Percentiles rank a stretch among this genome's conserved stretches.
Evolutionary conservation across 2,329 filamentous ascomycete genomes (phyloP).

Genomic region (Phaeoacremonium minimum): DNA sequence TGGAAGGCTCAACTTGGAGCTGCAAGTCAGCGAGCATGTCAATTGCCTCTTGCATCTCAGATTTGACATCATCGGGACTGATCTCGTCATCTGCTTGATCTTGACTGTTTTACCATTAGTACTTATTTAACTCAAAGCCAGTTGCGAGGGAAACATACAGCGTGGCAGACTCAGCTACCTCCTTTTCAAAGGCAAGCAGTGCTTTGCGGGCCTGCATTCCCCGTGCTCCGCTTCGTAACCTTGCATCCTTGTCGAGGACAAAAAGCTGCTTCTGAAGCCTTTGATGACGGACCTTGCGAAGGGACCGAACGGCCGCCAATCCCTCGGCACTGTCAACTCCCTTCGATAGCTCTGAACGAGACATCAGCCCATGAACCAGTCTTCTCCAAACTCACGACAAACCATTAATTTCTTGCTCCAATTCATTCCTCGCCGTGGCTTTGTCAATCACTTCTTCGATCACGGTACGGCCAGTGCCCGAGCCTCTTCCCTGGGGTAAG

Average conservation of each 20-base stretch:
- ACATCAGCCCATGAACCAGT: neutral
- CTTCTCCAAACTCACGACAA: constrained; percentile 11
- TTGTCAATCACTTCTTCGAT: constrained; percentile 65
- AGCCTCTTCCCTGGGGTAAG: constrained; percentile 1
- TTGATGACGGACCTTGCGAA: constrained; percentile 59
- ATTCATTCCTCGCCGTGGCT: constrained; percentile 49
- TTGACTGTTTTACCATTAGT: constrained; percentile 22
- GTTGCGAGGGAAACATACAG: constrained; percentile 33
- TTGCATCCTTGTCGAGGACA: constrained; percentile 68
- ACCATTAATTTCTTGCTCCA: constrained; percentile 60
- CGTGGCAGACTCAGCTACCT: constrained; percentile 51
- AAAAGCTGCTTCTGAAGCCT: constrained; percentile 61
- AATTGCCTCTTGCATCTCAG: constrained; percentile 64
- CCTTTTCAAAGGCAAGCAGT: constrained; percentile 64
- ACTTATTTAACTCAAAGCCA: neutral
- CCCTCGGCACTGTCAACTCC: constrained; percentile 56
- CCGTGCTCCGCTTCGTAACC: constrained; percentile 68
- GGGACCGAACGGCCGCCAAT: constrained; percentile 52
- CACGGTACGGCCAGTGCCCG: constrained; percentile 33
- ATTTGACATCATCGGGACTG: constrained; percentile 48
- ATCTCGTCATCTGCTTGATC: constrained; percentile 54
- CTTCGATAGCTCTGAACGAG: constrained; percentile 44
- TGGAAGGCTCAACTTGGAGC: constrained; percentile 61
- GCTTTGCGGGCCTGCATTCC: constrained; percentile 74
- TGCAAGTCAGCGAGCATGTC: constrained; percentile 69